Evolutionary conservation across 305 asterid species (phyloP).

Genomic region (Withania somnifera): DNA sequence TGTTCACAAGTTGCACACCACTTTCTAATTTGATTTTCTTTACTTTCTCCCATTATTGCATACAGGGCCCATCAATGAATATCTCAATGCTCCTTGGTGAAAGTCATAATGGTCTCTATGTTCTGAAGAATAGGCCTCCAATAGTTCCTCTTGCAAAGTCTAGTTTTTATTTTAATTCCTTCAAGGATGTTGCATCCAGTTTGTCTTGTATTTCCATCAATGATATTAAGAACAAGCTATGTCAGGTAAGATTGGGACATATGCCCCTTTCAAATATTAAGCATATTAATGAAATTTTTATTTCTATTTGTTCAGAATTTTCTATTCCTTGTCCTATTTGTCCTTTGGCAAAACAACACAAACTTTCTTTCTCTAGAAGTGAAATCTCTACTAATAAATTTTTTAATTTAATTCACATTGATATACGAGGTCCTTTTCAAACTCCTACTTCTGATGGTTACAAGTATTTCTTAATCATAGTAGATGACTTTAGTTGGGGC

Average conservation of each 20-base stretch:
- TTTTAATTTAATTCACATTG: background rate
- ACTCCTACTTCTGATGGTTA: background rate
- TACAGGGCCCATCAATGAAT: background rate
- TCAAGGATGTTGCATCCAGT: background rate
- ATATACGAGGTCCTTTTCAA: background rate
- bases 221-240: background rate
- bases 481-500: background rate
- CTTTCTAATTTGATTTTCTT: background rate
- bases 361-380: background rate
- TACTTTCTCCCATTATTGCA: background rate
- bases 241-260: background rate
- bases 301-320: background rate
- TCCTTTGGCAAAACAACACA: background rate
- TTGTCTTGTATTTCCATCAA: background rate
- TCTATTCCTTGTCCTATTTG: background rate
- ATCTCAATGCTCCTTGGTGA: background rate
- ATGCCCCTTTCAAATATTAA: background rate
- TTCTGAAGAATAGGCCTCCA: background rate
- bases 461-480: background rate
- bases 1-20: background rate
- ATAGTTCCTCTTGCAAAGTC: background rate
- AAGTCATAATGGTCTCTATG: background rate
- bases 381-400: background rate
- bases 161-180: background rate
- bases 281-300: background rate